Percentiles rank a stretch among this genome's conserved stretches.
Conservation (phyloP, 2,329 filamentous ascomycete species). For the Exophiala spinifera region DNA sequence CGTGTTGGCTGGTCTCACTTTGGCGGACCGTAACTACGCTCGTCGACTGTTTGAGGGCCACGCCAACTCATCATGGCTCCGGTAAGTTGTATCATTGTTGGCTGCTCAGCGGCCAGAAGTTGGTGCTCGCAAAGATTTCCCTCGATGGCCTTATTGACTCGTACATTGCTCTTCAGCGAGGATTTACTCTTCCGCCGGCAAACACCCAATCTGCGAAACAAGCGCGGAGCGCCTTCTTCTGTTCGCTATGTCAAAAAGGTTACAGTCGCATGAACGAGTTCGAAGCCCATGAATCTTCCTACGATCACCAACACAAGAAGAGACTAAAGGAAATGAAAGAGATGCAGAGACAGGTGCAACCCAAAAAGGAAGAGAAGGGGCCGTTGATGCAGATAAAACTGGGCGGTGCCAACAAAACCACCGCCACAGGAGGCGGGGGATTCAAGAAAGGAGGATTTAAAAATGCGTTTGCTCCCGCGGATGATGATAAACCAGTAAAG, state of each 20-base stretch:
- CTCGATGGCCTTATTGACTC: conserved; percentile 21
- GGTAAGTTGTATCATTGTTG: conserved; percentile 28
- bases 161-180: conserved; percentile 18
- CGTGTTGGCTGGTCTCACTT: neutral
- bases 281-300: conserved; percentile 88
- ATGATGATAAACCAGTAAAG: conserved; percentile 30
- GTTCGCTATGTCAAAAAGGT: conserved; percentile 84
- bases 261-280: conserved; percentile 96
- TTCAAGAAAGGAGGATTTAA: conserved; percentile 85
- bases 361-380: conserved; percentile 43
- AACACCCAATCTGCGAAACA: conserved; percentile 66
- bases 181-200: conserved; percentile 44
- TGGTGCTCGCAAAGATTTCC: neutral
- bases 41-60: neutral
- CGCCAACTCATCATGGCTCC: conserved; percentile 33
- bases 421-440: conserved; percentile 33
- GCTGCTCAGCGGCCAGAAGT: neutral
- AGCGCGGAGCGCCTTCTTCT: conserved; percentile 77
- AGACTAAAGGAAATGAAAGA: conserved; percentile 48
- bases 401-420: conserved; percentile 36
- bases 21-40: too few species aligned
- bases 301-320: conserved; percentile 94
- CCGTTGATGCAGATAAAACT: conserved; percentile 39
- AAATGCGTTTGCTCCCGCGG: conserved; percentile 59
- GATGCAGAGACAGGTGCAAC: conserved; percentile 36